Evolutionary conservation across 805 yeast species (phyloP).

Genomic region (Candida chauliodis): DNA sequence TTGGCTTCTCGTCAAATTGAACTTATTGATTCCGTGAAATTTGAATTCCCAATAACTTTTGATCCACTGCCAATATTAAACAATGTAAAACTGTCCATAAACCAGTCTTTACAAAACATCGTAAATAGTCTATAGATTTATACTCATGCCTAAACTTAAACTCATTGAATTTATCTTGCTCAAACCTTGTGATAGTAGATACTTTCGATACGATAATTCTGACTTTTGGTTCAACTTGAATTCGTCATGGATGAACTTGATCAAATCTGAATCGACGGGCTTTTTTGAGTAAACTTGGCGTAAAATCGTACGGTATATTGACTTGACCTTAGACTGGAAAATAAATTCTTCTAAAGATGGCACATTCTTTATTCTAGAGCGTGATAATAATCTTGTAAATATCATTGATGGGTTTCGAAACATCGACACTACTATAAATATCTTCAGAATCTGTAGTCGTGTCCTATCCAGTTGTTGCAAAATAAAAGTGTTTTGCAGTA

Average conservation of each 20-base stretch:
- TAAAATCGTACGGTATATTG: slow-evolving; percentile 30
- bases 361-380: slow-evolving; percentile 6
- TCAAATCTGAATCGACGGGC: slow-evolving; percentile 28
- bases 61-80: neutral
- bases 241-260: slow-evolving; percentile 30
- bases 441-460: too few species aligned
- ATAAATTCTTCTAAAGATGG: slow-evolving; percentile 38
- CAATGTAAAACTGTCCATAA: slow-evolving; percentile 6
- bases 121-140: slow-evolving; percentile 4
- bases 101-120: slow-evolving; percentile 6
- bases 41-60: slow-evolving; percentile 7
- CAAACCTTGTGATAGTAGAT: slow-evolving; percentile 34
- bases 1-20: slow-evolving; percentile 11
- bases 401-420: neutral
- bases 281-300: slow-evolving; percentile 34
- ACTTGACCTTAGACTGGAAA: slow-evolving; percentile 32
- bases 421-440: too few species aligned
- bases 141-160: slow-evolving; percentile 18
- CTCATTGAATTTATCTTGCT: slow-evolving; percentile 24
- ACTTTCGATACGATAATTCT: slow-evolving; percentile 34
- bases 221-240: slow-evolving; percentile 26
- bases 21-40: slow-evolving; percentile 10
- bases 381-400: neutral
- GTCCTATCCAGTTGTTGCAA: too few species aligned
- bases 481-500: too few species aligned